These are phyloP conservation scores for Fusarium coffeatum DNA, from an alignment of 2,329 filamentous ascomycete genomes.

Conservation along the genomic window DNA sequence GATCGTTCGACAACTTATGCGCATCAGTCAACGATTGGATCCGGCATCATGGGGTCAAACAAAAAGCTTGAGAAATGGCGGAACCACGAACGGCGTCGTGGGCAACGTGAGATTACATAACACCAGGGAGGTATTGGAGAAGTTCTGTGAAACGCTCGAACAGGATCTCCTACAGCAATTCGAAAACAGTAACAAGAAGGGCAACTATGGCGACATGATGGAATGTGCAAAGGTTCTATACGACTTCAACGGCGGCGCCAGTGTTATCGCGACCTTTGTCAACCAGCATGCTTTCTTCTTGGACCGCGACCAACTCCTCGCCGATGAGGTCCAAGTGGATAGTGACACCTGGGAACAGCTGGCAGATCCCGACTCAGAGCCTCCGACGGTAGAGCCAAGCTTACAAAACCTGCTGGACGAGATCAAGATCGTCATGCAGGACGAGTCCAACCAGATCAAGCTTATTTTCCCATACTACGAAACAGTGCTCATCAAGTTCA, in stretches of 20 bases:
- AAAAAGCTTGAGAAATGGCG: conserved; percentile 66
- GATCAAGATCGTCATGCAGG: conserved; percentile 93
- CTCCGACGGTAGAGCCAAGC: conserved; percentile 90
- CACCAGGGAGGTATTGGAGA: conserved; percentile 91
- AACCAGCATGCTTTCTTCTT: conserved; percentile 99
- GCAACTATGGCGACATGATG: conserved; percentile 98
- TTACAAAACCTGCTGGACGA: conserved; percentile 93
- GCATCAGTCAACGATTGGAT: conserved; percentile 92
- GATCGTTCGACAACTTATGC: conserved; percentile 91
- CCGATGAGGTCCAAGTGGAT: conserved; percentile 83
- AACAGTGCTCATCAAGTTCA: conserved; percentile 89
- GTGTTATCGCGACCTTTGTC: conserved; percentile 94
- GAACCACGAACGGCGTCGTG: conserved; percentile 57
- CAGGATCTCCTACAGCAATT: conserved; percentile 96
- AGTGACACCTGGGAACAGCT: conserved; percentile 87
- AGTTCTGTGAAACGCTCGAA: conserved; percentile 94
- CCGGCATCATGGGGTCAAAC: conserved; percentile 75
- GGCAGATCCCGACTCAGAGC: conserved; percentile 92
- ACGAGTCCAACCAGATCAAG: conserved; percentile 97
- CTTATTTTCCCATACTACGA: conserved; percentile 96
- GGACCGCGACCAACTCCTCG: conserved; percentile 90
- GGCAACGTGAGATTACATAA: conserved; percentile 64
- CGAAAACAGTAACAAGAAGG: conserved; percentile 93
- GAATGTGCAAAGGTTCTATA: conserved; percentile 94
- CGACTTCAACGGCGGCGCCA: conserved; percentile 95